Evolutionary conservation across 148 eudicot species (phyloP), one percentile per base, ranked within the genome.

Genomic region (Camellia sinensis): DNA sequence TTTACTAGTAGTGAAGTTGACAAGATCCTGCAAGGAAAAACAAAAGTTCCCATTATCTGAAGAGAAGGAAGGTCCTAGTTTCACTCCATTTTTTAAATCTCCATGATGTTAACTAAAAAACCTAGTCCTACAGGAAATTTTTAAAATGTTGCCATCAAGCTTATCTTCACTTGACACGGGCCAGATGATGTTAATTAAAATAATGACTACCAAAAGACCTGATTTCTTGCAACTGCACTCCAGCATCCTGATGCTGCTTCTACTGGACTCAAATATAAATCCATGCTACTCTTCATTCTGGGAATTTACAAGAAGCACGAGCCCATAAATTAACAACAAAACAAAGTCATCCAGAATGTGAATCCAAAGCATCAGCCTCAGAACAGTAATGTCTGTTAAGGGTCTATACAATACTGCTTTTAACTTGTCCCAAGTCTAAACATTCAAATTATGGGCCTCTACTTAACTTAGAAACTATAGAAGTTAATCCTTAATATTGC

Each of bases 1-100:
- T 90, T 68, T 53, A 40, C 54, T 72, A 48, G 80, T 45, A 53
- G 80, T 45, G 44, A 17, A 76, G 12, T 11, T 64, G 65, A 76
- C 67, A 43, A 19, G 53, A 29, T 37, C 69, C 86, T 80, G 83
- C 80, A 76, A 79, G 60, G 62, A 43, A 22, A 29, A 37, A 8
- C 57, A 67, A 52, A 63, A 3, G 29, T 48, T 52, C 4, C 45
- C 53, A 15, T 22, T 29, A 64, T 21, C 62, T 29, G 48, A 65
- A 50, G 52, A 7, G 22, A 18, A 29, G n/a, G 1, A 65, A 44
- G 52, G 79, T 71, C 21, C 60, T 19, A 21, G 22, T 76, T 62
- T 43, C n/a, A 43, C 14, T 9, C 45, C 21, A 10, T 43, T 66
- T 67, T 67, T 15, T 10, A 50, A 6, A 6, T 45, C 54, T 9